Percentiles rank a stretch among this genome's conserved stretches.
Evolutionary conservation across 805 yeast genomes (phyloP).

Genomic region (Spathaspora boniae): DNA sequence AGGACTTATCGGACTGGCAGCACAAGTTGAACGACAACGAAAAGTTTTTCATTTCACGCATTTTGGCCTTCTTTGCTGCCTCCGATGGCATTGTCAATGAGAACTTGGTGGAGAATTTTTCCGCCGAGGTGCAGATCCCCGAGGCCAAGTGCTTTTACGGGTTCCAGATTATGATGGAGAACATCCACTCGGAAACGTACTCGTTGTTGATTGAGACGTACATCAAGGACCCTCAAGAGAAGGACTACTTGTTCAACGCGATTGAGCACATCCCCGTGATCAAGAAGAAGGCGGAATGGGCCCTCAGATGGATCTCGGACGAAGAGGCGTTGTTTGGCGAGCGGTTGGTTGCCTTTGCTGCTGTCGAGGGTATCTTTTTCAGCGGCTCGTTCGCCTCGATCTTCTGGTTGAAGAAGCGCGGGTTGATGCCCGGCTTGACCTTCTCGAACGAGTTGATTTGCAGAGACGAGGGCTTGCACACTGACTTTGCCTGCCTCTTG

Average conservation of each 20-base stretch:
- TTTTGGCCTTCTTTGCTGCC: conserved; percentile 96
- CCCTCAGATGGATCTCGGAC: conserved; percentile 93
- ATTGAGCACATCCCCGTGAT: conserved; percentile 95
- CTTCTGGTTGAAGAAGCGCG: conserved; percentile 98
- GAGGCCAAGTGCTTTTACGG: conserved; percentile 99
- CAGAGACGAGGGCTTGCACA: conserved; percentile 98
- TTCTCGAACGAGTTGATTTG: conserved; percentile 96
- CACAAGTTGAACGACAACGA: conserved; percentile 84
- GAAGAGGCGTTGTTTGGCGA: conserved; percentile 87
- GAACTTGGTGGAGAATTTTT: conserved; percentile 94
- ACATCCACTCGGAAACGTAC: conserved; percentile 96
- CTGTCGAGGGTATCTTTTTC: conserved; percentile 98
- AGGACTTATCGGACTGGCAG: conserved; percentile 93
- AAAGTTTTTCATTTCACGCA: conserved; percentile 87
- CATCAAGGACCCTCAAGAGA: conserved; percentile 93
- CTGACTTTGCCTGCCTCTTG: conserved; percentile 95
- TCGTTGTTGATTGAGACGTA: conserved; percentile 92
- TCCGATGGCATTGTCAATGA: conserved; percentile 98
- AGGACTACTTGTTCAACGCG: conserved; percentile 88
- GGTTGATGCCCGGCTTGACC: conserved; percentile 97
- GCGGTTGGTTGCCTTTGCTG: conserved; percentile 96
- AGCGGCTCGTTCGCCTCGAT: conserved; percentile 98
- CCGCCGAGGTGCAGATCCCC: conserved; percentile 94
- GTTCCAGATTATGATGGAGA: conserved; percentile 99
- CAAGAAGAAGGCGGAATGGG: conserved; percentile 98